These are phyloP conservation scores for Penicillium canescens DNA, from an alignment of 495 filamentous ascomycete species.

Conservation along the genomic window DNA sequence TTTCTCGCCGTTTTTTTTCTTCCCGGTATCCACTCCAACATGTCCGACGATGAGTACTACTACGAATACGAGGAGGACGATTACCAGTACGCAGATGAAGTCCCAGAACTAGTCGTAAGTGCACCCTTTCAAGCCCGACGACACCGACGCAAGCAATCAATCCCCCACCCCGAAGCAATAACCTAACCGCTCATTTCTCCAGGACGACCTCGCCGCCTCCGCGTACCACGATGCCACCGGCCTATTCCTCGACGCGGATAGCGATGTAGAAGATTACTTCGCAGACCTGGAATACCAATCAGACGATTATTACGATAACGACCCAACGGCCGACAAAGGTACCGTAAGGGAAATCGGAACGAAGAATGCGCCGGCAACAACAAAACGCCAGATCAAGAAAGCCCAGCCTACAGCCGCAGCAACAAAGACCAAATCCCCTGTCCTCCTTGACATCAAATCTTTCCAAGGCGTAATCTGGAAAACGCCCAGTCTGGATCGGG, in stretches of 20 bases:
- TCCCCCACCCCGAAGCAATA: not conserved
- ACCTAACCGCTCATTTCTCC: conserved; percentile 2
- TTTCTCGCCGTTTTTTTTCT: not conserved
- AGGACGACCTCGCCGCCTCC: conserved; percentile 52
- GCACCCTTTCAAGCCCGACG: not conserved
- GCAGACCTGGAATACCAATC: conserved; percentile 53
- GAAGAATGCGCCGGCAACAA: conserved; percentile 6
- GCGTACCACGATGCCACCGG: conserved; percentile 41
- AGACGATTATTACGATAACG: conserved; percentile 53
- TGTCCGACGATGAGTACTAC: conserved; percentile 55
- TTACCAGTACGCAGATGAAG: conserved; percentile 43
- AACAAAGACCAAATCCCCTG: conserved; percentile 5
- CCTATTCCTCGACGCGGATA: conserved; percentile 40
- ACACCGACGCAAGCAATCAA: not conserved
- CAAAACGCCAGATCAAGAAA: conserved; percentile 10
- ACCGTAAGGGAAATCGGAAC: conserved; percentile 7
- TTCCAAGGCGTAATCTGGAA: conserved; percentile 48
- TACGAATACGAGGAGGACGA: conserved; percentile 45
- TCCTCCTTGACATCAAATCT: conserved; percentile 23
- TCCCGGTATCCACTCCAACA: conserved; percentile 15
- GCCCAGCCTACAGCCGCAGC: not conserved
- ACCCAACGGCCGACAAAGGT: conserved; percentile 30
- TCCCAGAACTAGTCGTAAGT: conserved; percentile 44
- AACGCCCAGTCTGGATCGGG: conserved; percentile 17
- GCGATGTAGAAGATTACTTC: conserved; percentile 43